A percentile compares a stretch with the other conserved stretches of the same genome.
Conservation (phyloP, 306 rosid species). For the Alnus rubra region DNA sequence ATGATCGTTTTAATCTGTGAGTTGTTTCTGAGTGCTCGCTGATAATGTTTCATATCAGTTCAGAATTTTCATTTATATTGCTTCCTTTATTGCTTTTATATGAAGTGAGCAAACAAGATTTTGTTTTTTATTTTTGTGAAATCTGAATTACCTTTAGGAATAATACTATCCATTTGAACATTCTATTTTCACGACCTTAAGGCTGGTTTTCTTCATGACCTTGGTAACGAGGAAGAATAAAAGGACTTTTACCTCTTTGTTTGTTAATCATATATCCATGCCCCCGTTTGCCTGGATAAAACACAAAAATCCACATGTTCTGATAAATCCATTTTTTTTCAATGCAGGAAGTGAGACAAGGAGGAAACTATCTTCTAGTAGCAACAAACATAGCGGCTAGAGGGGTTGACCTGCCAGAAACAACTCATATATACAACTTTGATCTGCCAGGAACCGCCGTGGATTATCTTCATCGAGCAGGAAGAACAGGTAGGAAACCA, state of each 20-base stretch:
- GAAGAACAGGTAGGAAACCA: conserved; percentile 90
- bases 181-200: not conserved
- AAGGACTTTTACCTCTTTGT: not conserved
- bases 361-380: conserved; percentile 80
- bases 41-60: not conserved
- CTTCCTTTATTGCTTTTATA: not conserved
- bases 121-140: not conserved
- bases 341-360: conserved; percentile 70
- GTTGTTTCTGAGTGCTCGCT: not conserved
- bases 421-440: conserved; percentile 87
- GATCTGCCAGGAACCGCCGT: conserved; percentile 75
- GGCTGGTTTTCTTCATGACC: not conserved
- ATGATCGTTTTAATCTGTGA: not conserved
- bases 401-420: conserved; percentile 90
- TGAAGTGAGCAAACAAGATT: not conserved
- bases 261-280: no score
- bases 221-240: no score
- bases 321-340: conserved; percentile 18
- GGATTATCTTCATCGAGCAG: conserved; percentile 96
- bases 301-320: not conserved
- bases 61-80: not conserved
- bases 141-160: not conserved
- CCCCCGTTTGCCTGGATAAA: not conserved
- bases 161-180: no score
- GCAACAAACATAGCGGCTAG: conserved; percentile 90